phyloP scores from a whole-genome alignment of 805 yeast species.

The Ogataea populi-albae region DNA sequence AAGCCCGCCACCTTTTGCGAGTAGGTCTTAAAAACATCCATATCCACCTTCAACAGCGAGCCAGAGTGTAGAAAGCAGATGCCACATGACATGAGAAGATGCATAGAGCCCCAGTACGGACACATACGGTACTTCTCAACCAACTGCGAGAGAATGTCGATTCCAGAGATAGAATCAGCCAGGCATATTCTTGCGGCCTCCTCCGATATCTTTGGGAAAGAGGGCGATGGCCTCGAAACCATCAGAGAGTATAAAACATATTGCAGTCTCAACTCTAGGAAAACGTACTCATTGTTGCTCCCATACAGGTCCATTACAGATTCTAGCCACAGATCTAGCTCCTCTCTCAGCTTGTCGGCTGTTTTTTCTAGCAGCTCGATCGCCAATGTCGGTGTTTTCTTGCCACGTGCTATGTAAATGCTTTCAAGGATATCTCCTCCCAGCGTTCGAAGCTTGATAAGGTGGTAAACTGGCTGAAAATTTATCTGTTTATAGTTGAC shows the following conservation, averaged over 20 bases:
- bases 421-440: constrained; percentile 7
- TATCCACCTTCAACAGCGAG: not conserved
- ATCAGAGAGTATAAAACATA: constrained; percentile 1
- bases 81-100: constrained; percentile 2
- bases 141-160: constrained; percentile 2
- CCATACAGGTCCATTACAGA: constrained; percentile 4
- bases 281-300: not conserved
- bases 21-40: not conserved
- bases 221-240: constrained; percentile 4
- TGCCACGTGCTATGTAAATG: constrained; percentile 2
- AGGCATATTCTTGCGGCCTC: constrained; percentile 2
- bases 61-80: constrained; percentile 1
- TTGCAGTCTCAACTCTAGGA: constrained; percentile 1
- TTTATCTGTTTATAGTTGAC: not conserved
- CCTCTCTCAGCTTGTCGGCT: constrained; percentile 4
- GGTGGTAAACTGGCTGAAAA: constrained; percentile 2
- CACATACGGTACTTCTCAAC: not conserved
- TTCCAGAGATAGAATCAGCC: constrained; percentile 3
- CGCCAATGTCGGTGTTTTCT: not conserved
- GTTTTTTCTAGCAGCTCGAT: constrained; percentile 1
- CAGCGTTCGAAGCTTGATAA: constrained; percentile 2
- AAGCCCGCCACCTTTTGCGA: not conserved
- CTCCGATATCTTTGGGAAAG: constrained; percentile 2
- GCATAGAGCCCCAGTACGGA: constrained; percentile 4
- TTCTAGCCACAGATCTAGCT: constrained; percentile 5